Conservation (phyloP, 2,329 filamentous ascomycete species). For the Hymenoscyphus linearis region DNA sequence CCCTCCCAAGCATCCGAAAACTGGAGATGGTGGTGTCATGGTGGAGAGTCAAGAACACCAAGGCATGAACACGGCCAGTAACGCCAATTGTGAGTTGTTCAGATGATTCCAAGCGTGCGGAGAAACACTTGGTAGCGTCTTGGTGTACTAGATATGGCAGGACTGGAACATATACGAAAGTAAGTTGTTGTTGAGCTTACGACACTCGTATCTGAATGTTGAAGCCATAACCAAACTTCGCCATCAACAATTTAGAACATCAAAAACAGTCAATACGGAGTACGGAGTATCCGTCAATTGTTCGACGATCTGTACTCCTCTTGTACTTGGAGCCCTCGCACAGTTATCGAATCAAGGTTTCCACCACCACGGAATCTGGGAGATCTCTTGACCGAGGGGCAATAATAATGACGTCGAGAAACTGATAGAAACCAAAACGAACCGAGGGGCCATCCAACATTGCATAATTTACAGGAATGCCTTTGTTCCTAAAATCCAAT, state of each 20-base stretch:
- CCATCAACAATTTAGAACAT: too few relatives aligned
- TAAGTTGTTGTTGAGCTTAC: too few relatives aligned
- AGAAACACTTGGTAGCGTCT: background rate
- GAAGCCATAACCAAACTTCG: background rate
- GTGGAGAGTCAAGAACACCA: background rate
- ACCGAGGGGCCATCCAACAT: background rate
- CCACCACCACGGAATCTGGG: background rate
- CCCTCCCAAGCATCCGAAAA: background rate
- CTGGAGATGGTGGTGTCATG: background rate
- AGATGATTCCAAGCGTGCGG: background rate
- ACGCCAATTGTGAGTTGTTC: background rate
- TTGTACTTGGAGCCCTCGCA: background rate
- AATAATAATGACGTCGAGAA: background rate
- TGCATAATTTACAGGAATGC: background rate
- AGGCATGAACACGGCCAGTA: conserved; percentile 1
- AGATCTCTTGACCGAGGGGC: background rate
- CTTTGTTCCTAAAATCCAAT: background rate
- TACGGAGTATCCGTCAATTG: background rate
- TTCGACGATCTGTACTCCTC: background rate
- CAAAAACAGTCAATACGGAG: background rate
- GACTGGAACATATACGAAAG: too few relatives aligned
- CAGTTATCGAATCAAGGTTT: background rate
- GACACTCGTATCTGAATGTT: too few relatives aligned
- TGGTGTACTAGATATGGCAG: too few relatives aligned
- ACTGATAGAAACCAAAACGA: too few relatives aligned